These are phyloP conservation scores for Candida qinlingensis DNA, from an alignment of 805 yeast genomes.

Conservation along the genomic window DNA sequence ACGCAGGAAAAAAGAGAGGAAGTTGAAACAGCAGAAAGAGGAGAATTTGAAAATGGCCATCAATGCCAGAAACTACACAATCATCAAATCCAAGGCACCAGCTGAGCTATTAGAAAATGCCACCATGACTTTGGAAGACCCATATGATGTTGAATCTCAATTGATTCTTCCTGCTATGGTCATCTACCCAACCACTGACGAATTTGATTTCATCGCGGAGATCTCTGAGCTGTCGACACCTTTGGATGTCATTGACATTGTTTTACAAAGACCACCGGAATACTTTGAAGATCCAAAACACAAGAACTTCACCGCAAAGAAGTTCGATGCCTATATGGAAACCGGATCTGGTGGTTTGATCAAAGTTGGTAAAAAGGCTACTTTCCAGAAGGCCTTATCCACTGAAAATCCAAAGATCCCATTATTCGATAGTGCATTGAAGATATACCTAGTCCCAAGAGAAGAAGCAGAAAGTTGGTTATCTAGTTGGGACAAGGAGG, in stretches of 20 bases:
- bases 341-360: conserved; percentile 79
- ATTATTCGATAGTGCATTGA: conserved; percentile 64
- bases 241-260: conserved; percentile 50
- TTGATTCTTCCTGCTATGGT: conserved; percentile 76
- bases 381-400: conserved; percentile 59
- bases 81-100: conserved; percentile 46
- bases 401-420: conserved; percentile 64
- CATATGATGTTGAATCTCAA: conserved; percentile 67
- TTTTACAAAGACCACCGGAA: conserved; percentile 60
- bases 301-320: conserved; percentile 48
- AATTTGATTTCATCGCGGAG: conserved; percentile 75
- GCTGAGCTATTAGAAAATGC: conserved; percentile 52
- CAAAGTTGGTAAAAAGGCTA: conserved; percentile 73
- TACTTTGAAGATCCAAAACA: conserved; percentile 64
- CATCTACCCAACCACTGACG: conserved; percentile 77
- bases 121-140: conserved; percentile 54
- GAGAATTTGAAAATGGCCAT: conserved; percentile 54
- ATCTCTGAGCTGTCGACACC: conserved; percentile 71
- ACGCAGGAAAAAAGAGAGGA: conserved; percentile 26
- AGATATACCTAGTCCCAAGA: conserved; percentile 78
- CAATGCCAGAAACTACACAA: conserved; percentile 49
- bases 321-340: conserved; percentile 74
- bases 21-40: conserved; percentile 36
- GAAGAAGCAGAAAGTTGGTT: conserved; percentile 62
- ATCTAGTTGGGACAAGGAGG: conserved; percentile 54